phyloP scores from a whole-genome alignment of 2,329 filamentous ascomycete species.

The Monosporascus sp. region DNA sequence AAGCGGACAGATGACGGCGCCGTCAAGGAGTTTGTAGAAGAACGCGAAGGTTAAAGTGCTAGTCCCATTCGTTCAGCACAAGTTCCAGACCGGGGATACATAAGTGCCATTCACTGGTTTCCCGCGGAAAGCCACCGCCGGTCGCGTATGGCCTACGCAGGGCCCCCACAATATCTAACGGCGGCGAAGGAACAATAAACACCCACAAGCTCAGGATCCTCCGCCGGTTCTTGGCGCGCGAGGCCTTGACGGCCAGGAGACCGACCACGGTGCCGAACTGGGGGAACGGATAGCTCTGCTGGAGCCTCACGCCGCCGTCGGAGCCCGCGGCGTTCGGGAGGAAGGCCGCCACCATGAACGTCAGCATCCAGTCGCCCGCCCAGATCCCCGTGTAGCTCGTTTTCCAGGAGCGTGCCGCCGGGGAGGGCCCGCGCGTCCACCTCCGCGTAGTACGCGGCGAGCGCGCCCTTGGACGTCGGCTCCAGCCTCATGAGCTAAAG shows the following conservation, averaged over 20 bases:
- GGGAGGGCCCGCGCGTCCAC: neutral
- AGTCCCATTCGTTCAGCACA: neutral
- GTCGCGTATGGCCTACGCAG: too few relatives aligned
- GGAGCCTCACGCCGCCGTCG: constrained; percentile 1
- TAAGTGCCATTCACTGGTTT: neutral
- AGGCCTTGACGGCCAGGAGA: constrained; percentile 2
- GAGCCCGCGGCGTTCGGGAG: neutral
- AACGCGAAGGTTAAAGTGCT: constrained; percentile 1
- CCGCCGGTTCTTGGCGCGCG: neutral
- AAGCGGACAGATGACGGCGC: constrained; percentile 2
- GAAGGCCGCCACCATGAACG: neutral
- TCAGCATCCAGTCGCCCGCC: neutral
- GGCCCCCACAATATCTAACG: too few relatives aligned
- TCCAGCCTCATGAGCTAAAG: neutral
- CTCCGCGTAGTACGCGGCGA: neutral
- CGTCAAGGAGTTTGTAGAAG: constrained; percentile 5
- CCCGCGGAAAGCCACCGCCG: too few relatives aligned
- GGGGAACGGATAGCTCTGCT: constrained; percentile 5
- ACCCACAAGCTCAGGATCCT: constrained; percentile 2
- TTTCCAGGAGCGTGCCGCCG: neutral
- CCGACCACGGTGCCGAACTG: constrained; percentile 2
- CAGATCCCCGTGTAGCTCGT: neutral
- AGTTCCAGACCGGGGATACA: neutral
- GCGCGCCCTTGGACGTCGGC: neutral
- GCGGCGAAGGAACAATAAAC: neutral